Evolutionary conservation across 345 rosid species (phyloP).

Genomic region (Syzygium aromaticum): DNA sequence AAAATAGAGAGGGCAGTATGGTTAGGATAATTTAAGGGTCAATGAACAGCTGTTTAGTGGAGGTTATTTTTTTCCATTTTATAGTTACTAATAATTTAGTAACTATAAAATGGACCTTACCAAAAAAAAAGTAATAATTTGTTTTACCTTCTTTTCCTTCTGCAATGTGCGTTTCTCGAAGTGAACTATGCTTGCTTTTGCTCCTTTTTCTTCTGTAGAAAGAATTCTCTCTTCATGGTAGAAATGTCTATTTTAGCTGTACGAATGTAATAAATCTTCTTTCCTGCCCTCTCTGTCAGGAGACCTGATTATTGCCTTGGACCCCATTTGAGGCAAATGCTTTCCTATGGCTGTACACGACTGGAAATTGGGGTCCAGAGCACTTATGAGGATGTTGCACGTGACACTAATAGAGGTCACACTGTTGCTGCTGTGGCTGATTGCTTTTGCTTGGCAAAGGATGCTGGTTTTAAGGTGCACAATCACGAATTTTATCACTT

Average conservation of each 20-base stretch:
- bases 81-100: neutral
- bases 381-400: slow-evolving; percentile 99
- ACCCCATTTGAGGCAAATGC: slow-evolving; percentile 97
- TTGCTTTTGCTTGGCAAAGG: slow-evolving; percentile 96
- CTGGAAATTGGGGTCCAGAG: slow-evolving; percentile 99
- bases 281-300: slow-evolving; percentile 31
- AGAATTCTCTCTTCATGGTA: neutral
- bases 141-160: neutral
- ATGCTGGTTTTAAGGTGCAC: slow-evolving; percentile 95
- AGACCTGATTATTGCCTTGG: slow-evolving; percentile 99
- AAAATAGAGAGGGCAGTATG: neutral
- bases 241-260: neutral
- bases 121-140: too few species aligned
- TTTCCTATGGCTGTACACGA: slow-evolving; percentile 90
- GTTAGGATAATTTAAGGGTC: neutral
- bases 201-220: neutral
- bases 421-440: slow-evolving; percentile 98
- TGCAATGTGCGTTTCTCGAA: neutral
- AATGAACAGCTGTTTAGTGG: neutral
- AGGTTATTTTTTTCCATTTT: neutral
- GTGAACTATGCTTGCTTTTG: neutral
- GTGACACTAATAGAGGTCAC: slow-evolving; percentile 96
- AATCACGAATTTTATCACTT: neutral
- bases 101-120: too few species aligned
- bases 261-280: neutral